Conservation (phyloP, 1,284 basidiomycete genomes). For the Cutaneotrichosporon daszewskae region DNA sequence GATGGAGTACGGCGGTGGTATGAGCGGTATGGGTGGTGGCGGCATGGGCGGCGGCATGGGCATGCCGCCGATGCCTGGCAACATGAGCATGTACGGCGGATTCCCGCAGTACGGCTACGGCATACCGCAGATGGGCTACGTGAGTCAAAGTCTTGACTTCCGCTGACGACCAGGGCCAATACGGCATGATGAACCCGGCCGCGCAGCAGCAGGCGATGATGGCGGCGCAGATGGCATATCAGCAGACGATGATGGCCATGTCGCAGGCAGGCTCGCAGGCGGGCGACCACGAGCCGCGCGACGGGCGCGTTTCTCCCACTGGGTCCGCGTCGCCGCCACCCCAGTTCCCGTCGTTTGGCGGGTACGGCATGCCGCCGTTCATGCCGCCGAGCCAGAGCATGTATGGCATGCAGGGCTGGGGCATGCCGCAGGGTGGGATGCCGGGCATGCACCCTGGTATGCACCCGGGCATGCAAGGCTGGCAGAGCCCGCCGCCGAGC, state of each 20-base stretch:
- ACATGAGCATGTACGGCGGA: slow-evolving; percentile 21
- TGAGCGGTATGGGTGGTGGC: slow-evolving; percentile 1
- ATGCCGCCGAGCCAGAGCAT: slow-evolving; percentile 12
- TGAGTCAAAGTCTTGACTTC: slow-evolving; percentile 6
- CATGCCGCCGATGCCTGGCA: no score
- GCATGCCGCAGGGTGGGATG: slow-evolving; percentile 7
- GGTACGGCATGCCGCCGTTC: slow-evolving; percentile 8
- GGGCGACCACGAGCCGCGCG: slow-evolving; percentile 47
- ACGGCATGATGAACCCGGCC: slow-evolving; percentile 25
- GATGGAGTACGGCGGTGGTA: slow-evolving; percentile 52
- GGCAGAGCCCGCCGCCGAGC: no score
- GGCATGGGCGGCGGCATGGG: slow-evolving; percentile 19
- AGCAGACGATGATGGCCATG: slow-evolving; percentile 75
- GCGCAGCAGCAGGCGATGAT: slow-evolving; percentile 75
- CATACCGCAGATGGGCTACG: slow-evolving; percentile 47
- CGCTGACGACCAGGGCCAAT: slow-evolving; percentile 9
- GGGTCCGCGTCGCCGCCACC: slow-evolving; percentile 7
- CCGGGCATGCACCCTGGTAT: slow-evolving; percentile 1
- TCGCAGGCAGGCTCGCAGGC: slow-evolving; percentile 69
- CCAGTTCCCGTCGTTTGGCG: slow-evolving; percentile 2
- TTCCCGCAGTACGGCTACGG: slow-evolving; percentile 45
- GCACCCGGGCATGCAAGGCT: no score
- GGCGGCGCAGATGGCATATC: slow-evolving; percentile 82
- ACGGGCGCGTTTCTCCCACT: slow-evolving; percentile 15
- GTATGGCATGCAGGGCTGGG: slow-evolving; percentile 13